Base-by-base conservation (phyloP, 192 early-diverging fungal species). In the Geranomyces variabilis region DNA sequence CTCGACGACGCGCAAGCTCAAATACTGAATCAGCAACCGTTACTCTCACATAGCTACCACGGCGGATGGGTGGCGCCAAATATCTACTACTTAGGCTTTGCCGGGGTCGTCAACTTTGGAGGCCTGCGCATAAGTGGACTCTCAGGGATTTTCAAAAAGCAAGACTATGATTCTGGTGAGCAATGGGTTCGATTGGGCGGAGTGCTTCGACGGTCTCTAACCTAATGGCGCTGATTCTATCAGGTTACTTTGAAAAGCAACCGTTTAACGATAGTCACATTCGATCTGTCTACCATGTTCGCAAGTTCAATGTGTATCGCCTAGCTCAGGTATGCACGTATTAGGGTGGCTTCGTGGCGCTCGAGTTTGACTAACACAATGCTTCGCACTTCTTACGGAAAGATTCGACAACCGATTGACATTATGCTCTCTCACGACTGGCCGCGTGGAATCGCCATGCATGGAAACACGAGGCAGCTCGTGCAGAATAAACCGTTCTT, bases 391-490 rank as follows among this genome's bases (percentile, higher is more conserved):
- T 28, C 31, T 4, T 8, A 9, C 43, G 34, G n/a, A 49, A 79
- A 93, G 85, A 86, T 96, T 15, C 70, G 83, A 13, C 59, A 83
- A 28, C 92, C 93, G 0, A 58, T 99, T 45, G 95, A 99, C 61
- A 83, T 97, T 21, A 92, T 99, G 59, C 67, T 97, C 0, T 93
- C 94, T 6, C 97, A 99, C 74, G 97, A 99, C 69, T 99, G 97
- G 97, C 97, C 97, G 0, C 81, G 86, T 49, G 88, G 88, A 10
- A 93, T 98, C 33, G 91, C 92, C 49, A 77, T 81, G 26, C 89
- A 89, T 75, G 97, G 97, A 1, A 78, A 98, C 77, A 74, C 83
- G 0, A 45, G 70, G 5, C 28, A 65, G 29, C 78, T 99, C 46
- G 67, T 96, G 24, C 66, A 76, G 3, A 75, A 34, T 3, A 98